Evolutionary conservation across 2,329 filamentous ascomycete genomes (phyloP).

Genomic region (Xylaria sp.): DNA sequence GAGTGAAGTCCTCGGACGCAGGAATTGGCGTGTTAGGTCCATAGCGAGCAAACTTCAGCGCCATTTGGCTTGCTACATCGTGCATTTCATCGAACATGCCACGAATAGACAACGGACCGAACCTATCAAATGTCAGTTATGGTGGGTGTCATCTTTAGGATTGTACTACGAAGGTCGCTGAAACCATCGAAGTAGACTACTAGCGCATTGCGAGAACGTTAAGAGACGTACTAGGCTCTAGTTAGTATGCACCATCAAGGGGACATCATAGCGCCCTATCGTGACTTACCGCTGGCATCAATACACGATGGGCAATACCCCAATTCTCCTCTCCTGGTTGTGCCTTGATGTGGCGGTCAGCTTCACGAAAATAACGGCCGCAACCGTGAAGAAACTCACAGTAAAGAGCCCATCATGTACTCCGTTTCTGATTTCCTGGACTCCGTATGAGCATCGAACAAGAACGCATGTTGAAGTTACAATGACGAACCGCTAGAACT

Average conservation of each 20-base stretch:
- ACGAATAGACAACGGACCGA: conserved; percentile 74
- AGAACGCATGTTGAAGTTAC: neutral
- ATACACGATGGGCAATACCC: conserved; percentile 57
- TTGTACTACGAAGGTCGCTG: neutral
- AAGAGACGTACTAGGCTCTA: conserved; percentile 34
- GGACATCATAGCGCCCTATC: neutral
- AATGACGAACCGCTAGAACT: conserved; percentile 55
- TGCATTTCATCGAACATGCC: conserved; percentile 77
- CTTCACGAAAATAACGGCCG: neutral
- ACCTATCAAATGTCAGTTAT: conserved; percentile 70
- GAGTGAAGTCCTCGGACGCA: conserved; percentile 53
- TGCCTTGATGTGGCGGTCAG: conserved; percentile 49
- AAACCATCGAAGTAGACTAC: neutral
- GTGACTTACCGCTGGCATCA: conserved; percentile 43
- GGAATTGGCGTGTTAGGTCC: conserved; percentile 68
- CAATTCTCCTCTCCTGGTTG: conserved; percentile 67
- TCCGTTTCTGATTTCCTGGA: conserved; percentile 66
- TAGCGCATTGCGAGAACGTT: neutral
- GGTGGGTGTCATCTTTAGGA: neutral
- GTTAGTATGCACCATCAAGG: conserved; percentile 24
- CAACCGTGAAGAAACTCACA: conserved; percentile 47
- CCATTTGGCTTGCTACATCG: conserved; percentile 73
- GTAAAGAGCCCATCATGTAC: conserved; percentile 76
- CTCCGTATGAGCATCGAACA: conserved; percentile 14
- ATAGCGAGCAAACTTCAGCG: conserved; percentile 74